phyloP scores from a whole-genome alignment of 768 basidiomycete species.

The Tylopilus sp. region DNA sequence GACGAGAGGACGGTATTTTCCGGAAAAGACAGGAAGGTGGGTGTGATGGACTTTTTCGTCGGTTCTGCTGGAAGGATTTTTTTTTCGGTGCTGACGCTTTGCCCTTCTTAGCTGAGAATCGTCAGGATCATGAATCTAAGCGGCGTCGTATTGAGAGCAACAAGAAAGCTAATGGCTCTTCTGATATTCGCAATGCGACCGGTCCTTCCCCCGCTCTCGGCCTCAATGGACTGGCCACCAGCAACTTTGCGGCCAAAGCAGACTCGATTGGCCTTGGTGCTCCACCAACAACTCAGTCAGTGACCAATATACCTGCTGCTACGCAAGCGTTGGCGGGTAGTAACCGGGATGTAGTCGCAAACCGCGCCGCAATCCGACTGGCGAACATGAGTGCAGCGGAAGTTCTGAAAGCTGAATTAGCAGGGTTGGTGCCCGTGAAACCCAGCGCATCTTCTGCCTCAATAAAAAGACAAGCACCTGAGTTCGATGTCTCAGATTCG shows the following conservation, averaged over 20 bases:
- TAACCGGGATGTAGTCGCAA: conserved; percentile 88
- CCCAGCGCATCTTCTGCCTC: conserved; percentile 28
- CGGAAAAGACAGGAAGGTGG: conserved; percentile 85
- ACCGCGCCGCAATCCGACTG: conserved; percentile 86
- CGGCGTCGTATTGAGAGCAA: conserved; percentile 65
- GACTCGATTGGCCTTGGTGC: conserved; percentile 78
- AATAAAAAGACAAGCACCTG: conserved; percentile 34
- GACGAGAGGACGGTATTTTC: conserved; percentile 95
- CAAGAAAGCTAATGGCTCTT: conserved; percentile 43
- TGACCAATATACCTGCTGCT: conserved; percentile 55
- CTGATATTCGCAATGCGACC: conserved; percentile 27
- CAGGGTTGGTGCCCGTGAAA: conserved; percentile 46
- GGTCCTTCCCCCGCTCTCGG: conserved; percentile 31
- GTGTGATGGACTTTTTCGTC: conserved; percentile 31
- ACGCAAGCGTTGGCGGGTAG: conserved; percentile 76
- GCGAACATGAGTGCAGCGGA: conserved; percentile 98
- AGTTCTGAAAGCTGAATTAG: conserved; percentile 85
- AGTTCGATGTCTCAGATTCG: conserved; percentile 24
- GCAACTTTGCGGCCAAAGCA: conserved; percentile 71
- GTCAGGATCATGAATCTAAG: conserved; percentile 90
- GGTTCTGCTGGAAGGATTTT: conserved; percentile 3
- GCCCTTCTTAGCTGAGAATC: conserved; percentile 70
- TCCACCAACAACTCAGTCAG: conserved; percentile 53
- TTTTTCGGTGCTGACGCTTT: conserved; percentile 16
- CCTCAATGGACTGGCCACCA: conserved; percentile 34